Evolutionary conservation across 228 moss, liverwort and hornwort genomes (phyloP), one percentile per base, ranked within the genome.

Genomic region (Sphagnum fallax): DNA sequence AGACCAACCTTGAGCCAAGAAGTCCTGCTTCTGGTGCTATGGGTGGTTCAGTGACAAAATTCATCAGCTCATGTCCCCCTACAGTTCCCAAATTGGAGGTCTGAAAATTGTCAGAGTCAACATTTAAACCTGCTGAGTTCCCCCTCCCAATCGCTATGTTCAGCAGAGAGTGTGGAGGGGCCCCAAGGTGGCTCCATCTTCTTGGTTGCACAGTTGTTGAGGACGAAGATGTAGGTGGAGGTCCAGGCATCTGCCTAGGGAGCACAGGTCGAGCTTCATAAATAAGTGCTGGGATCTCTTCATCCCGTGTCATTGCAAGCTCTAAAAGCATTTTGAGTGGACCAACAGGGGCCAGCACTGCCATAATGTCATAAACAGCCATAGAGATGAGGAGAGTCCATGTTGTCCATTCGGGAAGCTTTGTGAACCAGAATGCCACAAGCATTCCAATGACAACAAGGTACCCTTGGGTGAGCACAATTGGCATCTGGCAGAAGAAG

Each of bases 351-450:
- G 90, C 87, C 69, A 98, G 74, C 51, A 98, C 98, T 10, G 98
- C 94, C 63, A 92, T 84, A 53, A 98, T 73, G 70, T 98, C 98
- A 32, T 98, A 98, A 15, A 86, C 74, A 12, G 98, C 98, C 98
- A 98, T 98, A 11, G 98, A 90, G 74, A 98, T 72, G 10, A 98
- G 89, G 58, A 98, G 89, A 8, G 84, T 79, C 98, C 98, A 98
- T 4, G 98, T 98, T 11, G 98, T 98, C 98, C 98, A 98, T 68
- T 98, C 94, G 4, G 98, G 98, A 4, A 98, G 89, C 88, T 90
- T 98, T 48, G 98, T 89, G 51, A 98, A 94, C 90, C 92, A 98
- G 69, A 84, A 98, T 5, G 98, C 98, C 49, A 98, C 92, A 51
- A 98, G 87, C 80, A 84, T 87, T 11, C 98, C 94, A 49, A 94